phyloP scores from a whole-genome alignment of 148 eudicot genomes.

The Rhododendron griersonianum region DNA sequence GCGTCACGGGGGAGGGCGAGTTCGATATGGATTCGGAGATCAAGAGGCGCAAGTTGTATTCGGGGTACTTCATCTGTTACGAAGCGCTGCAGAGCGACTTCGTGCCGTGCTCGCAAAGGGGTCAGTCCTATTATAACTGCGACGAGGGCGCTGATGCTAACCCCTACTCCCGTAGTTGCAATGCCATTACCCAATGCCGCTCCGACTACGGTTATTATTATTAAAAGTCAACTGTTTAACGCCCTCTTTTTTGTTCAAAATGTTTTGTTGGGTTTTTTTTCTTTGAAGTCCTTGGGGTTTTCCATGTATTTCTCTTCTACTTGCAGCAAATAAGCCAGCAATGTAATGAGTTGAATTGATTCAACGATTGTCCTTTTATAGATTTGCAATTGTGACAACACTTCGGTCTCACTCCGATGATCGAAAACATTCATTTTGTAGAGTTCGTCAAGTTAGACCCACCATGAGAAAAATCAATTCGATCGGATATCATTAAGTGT shows the following conservation, averaged over 20 bases:
- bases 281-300: background rate
- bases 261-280: background rate
- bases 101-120: constrained; percentile 61
- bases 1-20: constrained; percentile 33
- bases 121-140: constrained; percentile 80
- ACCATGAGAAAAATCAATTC: too few relatives aligned
- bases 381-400: background rate
- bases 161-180: constrained; percentile 65
- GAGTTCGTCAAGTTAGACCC: too few relatives aligned
- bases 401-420: too few relatives aligned
- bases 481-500: too few relatives aligned
- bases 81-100: constrained; percentile 49
- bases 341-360: background rate
- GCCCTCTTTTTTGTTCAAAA: background rate
- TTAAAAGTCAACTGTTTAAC: background rate
- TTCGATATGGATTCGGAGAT: constrained; percentile 50
- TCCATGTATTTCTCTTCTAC: background rate
- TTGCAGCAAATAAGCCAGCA: background rate
- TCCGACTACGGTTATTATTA: background rate
- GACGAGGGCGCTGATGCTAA: constrained; percentile 47
- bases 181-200: constrained; percentile 59
- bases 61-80: constrained; percentile 53
- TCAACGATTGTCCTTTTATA: background rate
- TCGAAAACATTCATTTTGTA: too few relatives aligned
- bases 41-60: constrained; percentile 48